These are phyloP conservation scores for Hansenula sp. DNA, from an alignment of 1,139 yeast genomes.

Conservation along the genomic window DNA sequence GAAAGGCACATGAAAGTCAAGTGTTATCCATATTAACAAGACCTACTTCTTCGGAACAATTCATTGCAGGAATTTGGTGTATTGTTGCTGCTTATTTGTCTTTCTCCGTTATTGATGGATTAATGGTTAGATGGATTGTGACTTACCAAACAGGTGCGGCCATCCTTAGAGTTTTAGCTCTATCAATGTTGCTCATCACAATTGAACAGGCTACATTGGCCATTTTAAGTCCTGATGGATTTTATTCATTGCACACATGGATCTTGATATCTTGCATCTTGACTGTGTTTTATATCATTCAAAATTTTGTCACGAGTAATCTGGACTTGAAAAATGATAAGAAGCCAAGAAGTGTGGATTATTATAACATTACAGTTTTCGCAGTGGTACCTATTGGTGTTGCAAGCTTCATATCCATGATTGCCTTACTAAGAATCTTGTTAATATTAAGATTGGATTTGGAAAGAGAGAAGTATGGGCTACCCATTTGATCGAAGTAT, in stretches of 20 bases:
- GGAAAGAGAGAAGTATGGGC: conserved; percentile 38
- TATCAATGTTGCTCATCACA: conserved; percentile 70
- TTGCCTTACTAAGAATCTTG: conserved; percentile 71
- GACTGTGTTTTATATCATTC: conserved; percentile 80
- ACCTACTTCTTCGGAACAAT: conserved; percentile 66
- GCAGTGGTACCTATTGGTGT: conserved; percentile 97
- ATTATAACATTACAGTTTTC: conserved; percentile 85
- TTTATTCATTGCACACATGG: conserved; percentile 86
- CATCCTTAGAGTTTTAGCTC: conserved; percentile 76
- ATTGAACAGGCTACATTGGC: conserved; percentile 65
- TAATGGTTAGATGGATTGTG: conserved; percentile 92
- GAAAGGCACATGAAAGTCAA: neutral
- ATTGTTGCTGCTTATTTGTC: conserved; percentile 82
- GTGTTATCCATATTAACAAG: conserved; percentile 32
- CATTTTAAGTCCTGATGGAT: conserved; percentile 50
- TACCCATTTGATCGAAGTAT: neutral
- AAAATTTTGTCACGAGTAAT: conserved; percentile 86
- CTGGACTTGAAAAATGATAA: conserved; percentile 50
- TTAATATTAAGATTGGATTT: conserved; percentile 73
- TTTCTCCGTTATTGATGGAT: conserved; percentile 80
- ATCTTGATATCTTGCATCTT: conserved; percentile 80
- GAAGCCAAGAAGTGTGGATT: conserved; percentile 57
- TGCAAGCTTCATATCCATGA: conserved; percentile 91
- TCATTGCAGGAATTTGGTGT: conserved; percentile 77
- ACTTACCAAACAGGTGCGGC: conserved; percentile 88